These are phyloP conservation scores for Ustilago xerochloae DNA, from an alignment of 1,284 basidiomycete genomes.

Conservation along the genomic window DNA sequence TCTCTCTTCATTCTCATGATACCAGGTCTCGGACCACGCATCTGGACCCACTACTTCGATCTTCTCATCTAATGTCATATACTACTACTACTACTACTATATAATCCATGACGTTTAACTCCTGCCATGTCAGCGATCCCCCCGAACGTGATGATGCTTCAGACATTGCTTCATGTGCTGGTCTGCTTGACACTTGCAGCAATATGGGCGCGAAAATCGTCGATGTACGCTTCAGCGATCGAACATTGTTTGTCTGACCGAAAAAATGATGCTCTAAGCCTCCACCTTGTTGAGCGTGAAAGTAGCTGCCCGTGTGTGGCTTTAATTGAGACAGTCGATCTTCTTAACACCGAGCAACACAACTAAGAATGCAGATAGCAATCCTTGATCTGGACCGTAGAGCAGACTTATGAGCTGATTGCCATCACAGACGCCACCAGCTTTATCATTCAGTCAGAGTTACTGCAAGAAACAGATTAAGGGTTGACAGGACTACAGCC, in stretches of 20 bases:
- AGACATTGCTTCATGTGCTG: too few species aligned
- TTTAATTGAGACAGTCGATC: not conserved
- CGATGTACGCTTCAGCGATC: not conserved
- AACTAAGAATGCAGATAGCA: too few species aligned
- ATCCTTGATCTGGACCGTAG: too few species aligned
- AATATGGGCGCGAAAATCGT: not conserved
- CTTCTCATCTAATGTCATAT: not conserved
- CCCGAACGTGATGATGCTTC: too few species aligned
- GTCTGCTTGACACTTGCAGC: too few species aligned
- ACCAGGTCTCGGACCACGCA: conserved; percentile 15
- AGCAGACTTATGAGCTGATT: too few species aligned
- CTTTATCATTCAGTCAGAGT: too few species aligned
- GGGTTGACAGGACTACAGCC: too few species aligned
- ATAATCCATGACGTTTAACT: not conserved
- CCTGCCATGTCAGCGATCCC: not conserved
- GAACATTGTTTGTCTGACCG: not conserved
- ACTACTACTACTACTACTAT: not conserved
- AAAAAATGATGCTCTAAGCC: not conserved
- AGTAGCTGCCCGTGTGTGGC: not conserved
- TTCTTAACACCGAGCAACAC: too few species aligned
- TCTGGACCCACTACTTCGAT: conserved; percentile 1
- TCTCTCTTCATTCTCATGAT: conserved; percentile 1
- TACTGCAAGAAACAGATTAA: too few species aligned
- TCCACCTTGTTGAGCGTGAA: conserved; percentile 22
- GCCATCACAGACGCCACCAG: too few species aligned